Evolutionary conservation across 2,329 filamentous ascomycete species (phyloP).

Genomic region (Geosmithia flava): DNA sequence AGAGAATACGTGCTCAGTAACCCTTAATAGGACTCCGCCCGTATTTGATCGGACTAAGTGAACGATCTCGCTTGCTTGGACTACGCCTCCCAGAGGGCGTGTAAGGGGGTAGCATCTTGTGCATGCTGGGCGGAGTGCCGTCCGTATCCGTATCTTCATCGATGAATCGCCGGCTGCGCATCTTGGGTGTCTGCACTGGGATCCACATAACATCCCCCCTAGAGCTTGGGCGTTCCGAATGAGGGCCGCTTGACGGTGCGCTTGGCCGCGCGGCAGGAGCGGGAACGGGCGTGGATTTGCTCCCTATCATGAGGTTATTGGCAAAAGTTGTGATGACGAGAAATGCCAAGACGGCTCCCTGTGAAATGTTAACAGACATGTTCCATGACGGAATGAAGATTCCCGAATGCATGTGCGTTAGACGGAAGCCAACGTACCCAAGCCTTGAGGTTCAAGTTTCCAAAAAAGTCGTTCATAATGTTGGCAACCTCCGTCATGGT

Average conservation of each 20-base stretch:
- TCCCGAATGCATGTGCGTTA: too few relatives aligned
- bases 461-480: slow-evolving; percentile 89
- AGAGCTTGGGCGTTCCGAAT: not conserved
- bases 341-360: slow-evolving; percentile 39
- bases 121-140: slow-evolving; percentile 29
- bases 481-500: slow-evolving; percentile 80
- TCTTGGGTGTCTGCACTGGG: slow-evolving; percentile 34
- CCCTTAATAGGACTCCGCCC: slow-evolving; percentile 12
- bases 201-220: slow-evolving; percentile 29
- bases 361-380: slow-evolving; percentile 4
- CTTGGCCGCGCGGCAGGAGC: slow-evolving; percentile 3
- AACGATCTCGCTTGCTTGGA: slow-evolving; percentile 36
- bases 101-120: slow-evolving; percentile 26
- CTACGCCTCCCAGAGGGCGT: slow-evolving; percentile 33
- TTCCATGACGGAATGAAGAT: not conserved
- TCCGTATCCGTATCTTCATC: slow-evolving; percentile 40
- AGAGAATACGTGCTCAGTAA: not conserved
- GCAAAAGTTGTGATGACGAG: slow-evolving; percentile 34
- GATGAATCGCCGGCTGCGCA: slow-evolving; percentile 27
- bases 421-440: slow-evolving; percentile 29
- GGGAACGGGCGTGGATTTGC: slow-evolving; percentile 4
- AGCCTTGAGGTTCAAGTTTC: slow-evolving; percentile 76
- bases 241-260: slow-evolving; percentile 4
- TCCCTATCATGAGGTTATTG: slow-evolving; percentile 34
- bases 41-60: slow-evolving; percentile 34